A percentile compares a stretch with the other conserved stretches of the same genome.
Conservation (phyloP, 169 alveolate genomes). For the Babesia sp. region DNA sequence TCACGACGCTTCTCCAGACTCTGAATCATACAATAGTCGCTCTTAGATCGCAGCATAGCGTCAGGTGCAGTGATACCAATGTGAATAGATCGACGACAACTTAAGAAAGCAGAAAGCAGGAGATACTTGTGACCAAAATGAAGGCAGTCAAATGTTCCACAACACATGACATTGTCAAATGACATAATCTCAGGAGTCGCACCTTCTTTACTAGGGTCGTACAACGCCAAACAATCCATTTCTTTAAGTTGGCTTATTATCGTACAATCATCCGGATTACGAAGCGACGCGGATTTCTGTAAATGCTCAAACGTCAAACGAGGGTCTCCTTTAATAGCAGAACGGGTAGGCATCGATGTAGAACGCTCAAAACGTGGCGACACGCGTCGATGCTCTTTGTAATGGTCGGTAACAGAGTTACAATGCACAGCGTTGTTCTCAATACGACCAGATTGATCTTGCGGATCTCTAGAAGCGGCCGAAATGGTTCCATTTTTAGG, state of each 20-base stretch:
- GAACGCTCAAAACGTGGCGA: neutral
- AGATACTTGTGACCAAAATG: slow-evolving; percentile 68
- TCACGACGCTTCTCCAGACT: slow-evolving; percentile 23
- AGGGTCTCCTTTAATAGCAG: neutral
- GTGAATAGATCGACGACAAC: slow-evolving; percentile 20
- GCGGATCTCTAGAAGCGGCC: too few species aligned
- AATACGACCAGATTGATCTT: too few species aligned
- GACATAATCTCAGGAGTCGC: slow-evolving; percentile 14
- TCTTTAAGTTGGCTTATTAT: neutral
- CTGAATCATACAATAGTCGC: slow-evolving; percentile 21
- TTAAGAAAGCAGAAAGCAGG: slow-evolving; percentile 44
- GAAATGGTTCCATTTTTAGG: too few species aligned
- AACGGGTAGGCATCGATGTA: neutral
- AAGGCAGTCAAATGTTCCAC: slow-evolving; percentile 63
- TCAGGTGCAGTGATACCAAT: slow-evolving; percentile 62
- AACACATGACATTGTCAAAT: slow-evolving; percentile 46
- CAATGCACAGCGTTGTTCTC: too few species aligned
- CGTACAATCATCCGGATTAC: neutral
- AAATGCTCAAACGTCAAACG: neutral
- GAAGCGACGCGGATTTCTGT: neutral
- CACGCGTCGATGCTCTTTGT: too few species aligned
- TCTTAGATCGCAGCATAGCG: slow-evolving; percentile 23
- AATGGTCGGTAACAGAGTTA: too few species aligned
- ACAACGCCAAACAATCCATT: slow-evolving; percentile 23
- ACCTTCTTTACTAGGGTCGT: neutral